phyloP scores from a whole-genome alignment of 345 rosid genomes.

The Hypericum perforatum region DNA sequence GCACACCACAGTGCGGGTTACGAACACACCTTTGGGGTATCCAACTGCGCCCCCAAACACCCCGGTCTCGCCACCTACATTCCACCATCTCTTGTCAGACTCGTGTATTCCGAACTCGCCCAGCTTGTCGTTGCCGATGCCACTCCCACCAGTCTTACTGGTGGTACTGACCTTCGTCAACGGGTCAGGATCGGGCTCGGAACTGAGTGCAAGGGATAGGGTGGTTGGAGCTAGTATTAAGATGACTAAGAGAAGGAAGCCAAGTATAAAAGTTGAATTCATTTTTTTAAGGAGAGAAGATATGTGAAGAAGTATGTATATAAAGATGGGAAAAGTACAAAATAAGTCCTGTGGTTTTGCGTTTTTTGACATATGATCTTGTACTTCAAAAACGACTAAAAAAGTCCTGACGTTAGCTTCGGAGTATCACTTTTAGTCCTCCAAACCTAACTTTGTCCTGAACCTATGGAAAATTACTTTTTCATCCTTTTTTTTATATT shows the following conservation, averaged over 20 bases:
- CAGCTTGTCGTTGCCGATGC: slow-evolving; percentile 18
- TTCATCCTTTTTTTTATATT: no score
- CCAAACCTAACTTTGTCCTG: no score
- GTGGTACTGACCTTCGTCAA: slow-evolving; percentile 5
- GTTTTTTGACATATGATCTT: no score
- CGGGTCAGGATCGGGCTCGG: slow-evolving; percentile 18
- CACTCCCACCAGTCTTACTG: slow-evolving; percentile 14
- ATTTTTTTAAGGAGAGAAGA: slow-evolving; percentile 9
- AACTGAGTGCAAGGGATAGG: slow-evolving; percentile 24
- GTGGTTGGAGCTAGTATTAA: slow-evolving; percentile 25
- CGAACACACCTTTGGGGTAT: slow-evolving; percentile 46
- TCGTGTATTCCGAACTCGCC: slow-evolving; percentile 48
- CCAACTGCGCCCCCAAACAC: slow-evolving; percentile 53
- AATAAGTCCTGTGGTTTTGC: no score
- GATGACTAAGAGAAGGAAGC: slow-evolving; percentile 20
- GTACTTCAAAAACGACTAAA: no score
- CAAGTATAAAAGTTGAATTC: slow-evolving; percentile 15
- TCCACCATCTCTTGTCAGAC: slow-evolving; percentile 33
- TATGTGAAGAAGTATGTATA: background rate
- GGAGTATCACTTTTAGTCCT: no score
- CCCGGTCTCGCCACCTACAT: slow-evolving; percentile 55
- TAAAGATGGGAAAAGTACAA: no score
- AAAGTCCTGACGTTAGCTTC: no score
- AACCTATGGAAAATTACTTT: no score
- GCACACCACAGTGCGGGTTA: slow-evolving; percentile 46